Base-by-base conservation (phyloP, 768 basidiomycete genomes). In the Kondoa subrosea region DNA sequence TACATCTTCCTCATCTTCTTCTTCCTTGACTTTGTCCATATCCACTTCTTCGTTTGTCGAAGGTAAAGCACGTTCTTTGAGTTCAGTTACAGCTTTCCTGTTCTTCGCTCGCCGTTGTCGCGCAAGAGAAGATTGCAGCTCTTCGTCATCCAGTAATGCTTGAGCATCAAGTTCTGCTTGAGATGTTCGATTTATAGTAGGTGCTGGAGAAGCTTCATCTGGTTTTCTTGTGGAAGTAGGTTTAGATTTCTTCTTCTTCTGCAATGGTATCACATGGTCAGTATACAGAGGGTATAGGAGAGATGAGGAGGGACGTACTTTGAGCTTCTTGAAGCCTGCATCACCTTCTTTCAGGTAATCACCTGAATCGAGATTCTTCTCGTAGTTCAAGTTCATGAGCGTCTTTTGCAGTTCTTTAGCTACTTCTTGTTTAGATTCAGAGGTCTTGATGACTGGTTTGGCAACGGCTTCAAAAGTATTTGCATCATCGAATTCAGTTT, bases 291-390 rank as follows among this genome's bases (percentile, higher is more conserved):
- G 26, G n/a, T n/a, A n/a, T 27, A 34, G 56, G n/a, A 25, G 17
- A 25, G 56, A n/a, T n/a, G n/a, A n/a, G n/a, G n/a, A n/a, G n/a
- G n/a, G n/a, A n/a, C 79, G 58, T 67, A 86, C 89, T 81, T 91
- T 96, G 2, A 85, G 85, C 76, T 93, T 96, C 80, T 95, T 97
- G 79, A 97, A 97, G 1, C 90, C 91, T 26, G 85, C 80, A 69
- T 97, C 92, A 1, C 89, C 91, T 76, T 90, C 91, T 77, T 89
- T 84, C 4, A 89, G 76, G 73, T 97, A 96, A 76, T 97, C 95
- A n/a, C 82, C 73, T 72, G 91, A 56, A 30, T 68, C 57, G 33
- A 31, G 34, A 21, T 65, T 34, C n/a, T 4, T 17, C 95, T 33
- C 79, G 77, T 95, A 99, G 76, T 93, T 89, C 73, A 95, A 87